Base-by-base conservation (phyloP, 768 basidiomycete species). In the Mycena albidolilacea region DNA sequence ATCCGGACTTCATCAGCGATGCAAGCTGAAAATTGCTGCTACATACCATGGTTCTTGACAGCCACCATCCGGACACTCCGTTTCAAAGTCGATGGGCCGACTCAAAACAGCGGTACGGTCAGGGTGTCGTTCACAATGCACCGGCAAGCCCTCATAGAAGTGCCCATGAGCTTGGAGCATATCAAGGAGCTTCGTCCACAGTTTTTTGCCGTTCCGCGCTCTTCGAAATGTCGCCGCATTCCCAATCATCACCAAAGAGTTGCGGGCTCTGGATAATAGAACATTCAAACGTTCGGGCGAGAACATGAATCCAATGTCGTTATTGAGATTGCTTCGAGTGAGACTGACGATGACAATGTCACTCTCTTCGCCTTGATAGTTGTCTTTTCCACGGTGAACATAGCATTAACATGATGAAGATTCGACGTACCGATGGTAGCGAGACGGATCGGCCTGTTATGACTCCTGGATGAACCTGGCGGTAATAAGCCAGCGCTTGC, bases 351-450 rank as follows among this genome's bases (percentile, higher is more conserved):
- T 81, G 35, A 94, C 90, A 60, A 94, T 90, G 62, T 93, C 88
- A 41, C 90, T 90, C 78, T 93, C 92, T 77, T 93, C 93, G 3
- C 92, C 92, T 77, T 93, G 93, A 72, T 93, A 94, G 75, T 93
- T 94, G 75, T 93, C 93, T 72, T 52, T 15, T 30, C 3, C 30
- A 30, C 30, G 30, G 30, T 30, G 30, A 30, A 30, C 3, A 30
- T 30, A 30, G 30, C 30, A 30, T 30, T 30, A 30, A 2, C 30
- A 3, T 30, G 30, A 30, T 30, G 30, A 30, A 30, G 30, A 30
- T 30, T 30, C 30, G 30, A 21, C 84, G 11, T 62, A 91, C 92
- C 92, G 8, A 93, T 92, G 0, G 92, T 93, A 0, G 91, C 88
- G 0, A 93, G 78, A 1, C 90, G 86, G 58, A 93, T 82, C 0